These are phyloP conservation scores for Alternaria atra DNA, from an alignment of 2,329 filamentous ascomycete genomes.

Conservation along the genomic window DNA sequence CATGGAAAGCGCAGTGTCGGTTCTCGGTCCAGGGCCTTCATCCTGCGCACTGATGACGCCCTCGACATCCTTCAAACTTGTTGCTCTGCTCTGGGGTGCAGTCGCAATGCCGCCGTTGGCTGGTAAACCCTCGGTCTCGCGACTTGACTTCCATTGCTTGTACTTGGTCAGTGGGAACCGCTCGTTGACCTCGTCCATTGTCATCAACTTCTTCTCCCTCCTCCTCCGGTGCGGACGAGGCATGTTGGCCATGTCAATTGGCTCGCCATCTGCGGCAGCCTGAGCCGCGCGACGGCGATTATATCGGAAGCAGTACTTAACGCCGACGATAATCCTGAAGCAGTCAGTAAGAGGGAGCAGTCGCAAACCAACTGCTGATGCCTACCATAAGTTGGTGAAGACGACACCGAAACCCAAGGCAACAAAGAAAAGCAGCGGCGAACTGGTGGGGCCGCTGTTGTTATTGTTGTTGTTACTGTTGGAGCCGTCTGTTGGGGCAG, in stretches of 20 bases:
- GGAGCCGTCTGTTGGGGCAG: conserved; percentile 11
- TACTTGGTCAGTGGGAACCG: conserved; percentile 97
- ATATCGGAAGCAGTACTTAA: conserved; percentile 99
- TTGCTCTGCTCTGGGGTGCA: conserved; percentile 74
- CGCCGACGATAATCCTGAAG: conserved; percentile 95
- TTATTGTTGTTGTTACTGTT: conserved; percentile 40
- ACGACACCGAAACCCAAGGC: conserved; percentile 97
- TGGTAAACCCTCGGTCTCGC: conserved; percentile 83
- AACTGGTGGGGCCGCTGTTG: conserved; percentile 67
- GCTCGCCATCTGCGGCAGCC: conserved; percentile 77
- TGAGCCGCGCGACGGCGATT: conserved; percentile 90
- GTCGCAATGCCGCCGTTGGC: conserved; percentile 81
- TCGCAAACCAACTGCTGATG: not conserved
- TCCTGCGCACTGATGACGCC: conserved; percentile 46
- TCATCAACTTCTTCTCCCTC: conserved; percentile 98
- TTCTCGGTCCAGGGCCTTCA: conserved; percentile 44
- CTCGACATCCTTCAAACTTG: conserved; percentile 75
- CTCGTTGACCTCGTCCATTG: conserved; percentile 98
- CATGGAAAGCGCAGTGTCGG: conserved; percentile 51
- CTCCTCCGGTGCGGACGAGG: conserved; percentile 84
- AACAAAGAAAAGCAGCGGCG: conserved; percentile 88
- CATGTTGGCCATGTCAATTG: conserved; percentile 87
- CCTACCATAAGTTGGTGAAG: conserved; percentile 96
- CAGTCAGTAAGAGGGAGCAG: conserved; percentile 31
- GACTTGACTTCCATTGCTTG: conserved; percentile 88